A percentile compares a stretch with the other conserved stretches of the same genome.
phyloP scores from a whole-genome alignment of 495 filamentous ascomycete genomes.

The Neurospora sp. region DNA sequence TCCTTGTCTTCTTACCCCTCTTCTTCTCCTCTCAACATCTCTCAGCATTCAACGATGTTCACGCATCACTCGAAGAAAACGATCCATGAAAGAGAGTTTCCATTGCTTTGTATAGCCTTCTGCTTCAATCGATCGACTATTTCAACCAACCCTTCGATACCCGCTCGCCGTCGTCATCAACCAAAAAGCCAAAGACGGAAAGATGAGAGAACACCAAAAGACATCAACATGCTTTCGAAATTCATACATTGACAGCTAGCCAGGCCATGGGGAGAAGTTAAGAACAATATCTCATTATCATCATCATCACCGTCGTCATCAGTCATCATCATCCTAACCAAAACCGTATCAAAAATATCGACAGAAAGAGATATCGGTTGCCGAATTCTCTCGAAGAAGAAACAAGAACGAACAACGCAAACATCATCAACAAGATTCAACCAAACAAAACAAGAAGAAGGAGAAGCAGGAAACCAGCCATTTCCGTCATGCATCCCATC shows the following conservation, averaged over 20 bases:
- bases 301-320: neutral
- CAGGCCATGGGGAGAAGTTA: no score
- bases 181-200: neutral
- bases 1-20: neutral
- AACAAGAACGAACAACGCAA: neutral
- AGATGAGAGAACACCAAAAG: neutral
- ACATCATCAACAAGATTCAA: neutral
- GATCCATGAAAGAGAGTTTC: neutral
- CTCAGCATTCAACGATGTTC: neutral
- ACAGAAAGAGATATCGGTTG: neutral
- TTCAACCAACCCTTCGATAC: neutral
- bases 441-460: no score
- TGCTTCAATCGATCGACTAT: neutral
- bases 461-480: no score
- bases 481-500: no score
- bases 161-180: neutral
- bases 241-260: no score
- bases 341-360: neutral
- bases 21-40: neutral
- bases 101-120: neutral
- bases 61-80: neutral
- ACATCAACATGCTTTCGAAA: neutral
- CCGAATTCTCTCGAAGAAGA: neutral
- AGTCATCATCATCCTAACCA: neutral
- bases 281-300: neutral